Evolutionary conservation across 2,329 filamentous ascomycete genomes (phyloP), one percentile per base, ranked within the genome.

Genomic region (Orbilia brochopaga): DNA sequence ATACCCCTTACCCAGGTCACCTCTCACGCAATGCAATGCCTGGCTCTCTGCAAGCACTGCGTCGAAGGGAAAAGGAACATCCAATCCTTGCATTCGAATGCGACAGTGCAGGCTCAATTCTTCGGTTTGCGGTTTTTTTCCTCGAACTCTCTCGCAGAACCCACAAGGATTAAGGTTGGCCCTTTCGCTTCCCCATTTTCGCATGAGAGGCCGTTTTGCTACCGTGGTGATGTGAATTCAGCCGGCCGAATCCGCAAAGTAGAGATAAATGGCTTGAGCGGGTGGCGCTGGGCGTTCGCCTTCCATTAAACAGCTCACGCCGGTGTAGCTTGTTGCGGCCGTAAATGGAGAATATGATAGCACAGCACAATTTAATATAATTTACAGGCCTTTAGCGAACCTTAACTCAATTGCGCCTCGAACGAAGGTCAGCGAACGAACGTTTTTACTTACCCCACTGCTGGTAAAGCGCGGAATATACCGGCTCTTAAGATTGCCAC

Each of bases 301-400:
- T 8, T 32, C 27, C 19, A 19, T 48, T 48, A 48, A 48, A 48
- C 44, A 48, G 19, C 44, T 48, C 44, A 48, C 17, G 5, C 37
- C 37, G n/a, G n/a, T 6, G 13, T 42, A 42, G 37, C 37, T 42
- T 17, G 19, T 11, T 32, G 27, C 27, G 19, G 44, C 5, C 44
- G n/a, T 48, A 21, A 48, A 32, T 32, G 27, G 27, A 32, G 27
- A 32, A 32, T 32, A 32, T 32, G 4, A 32, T n/a, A n/a, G n/a
- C n/a, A n/a, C n/a, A n/a, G n/a, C 27, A 32, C 27, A 32, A 3
- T 32, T 32, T 32, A 32, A 32, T 32, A 32, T 32, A 32, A 32
- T 4, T 8, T 32, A 32, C 27, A 32, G 27, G 27, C 4, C 8
- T 32, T 32, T 32, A 32, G 27, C 27, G 27, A 32, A 32, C 27